phyloP scores from a whole-genome alignment of 2,329 filamentous ascomycete species.

The Trichoderma endophyticum region DNA sequence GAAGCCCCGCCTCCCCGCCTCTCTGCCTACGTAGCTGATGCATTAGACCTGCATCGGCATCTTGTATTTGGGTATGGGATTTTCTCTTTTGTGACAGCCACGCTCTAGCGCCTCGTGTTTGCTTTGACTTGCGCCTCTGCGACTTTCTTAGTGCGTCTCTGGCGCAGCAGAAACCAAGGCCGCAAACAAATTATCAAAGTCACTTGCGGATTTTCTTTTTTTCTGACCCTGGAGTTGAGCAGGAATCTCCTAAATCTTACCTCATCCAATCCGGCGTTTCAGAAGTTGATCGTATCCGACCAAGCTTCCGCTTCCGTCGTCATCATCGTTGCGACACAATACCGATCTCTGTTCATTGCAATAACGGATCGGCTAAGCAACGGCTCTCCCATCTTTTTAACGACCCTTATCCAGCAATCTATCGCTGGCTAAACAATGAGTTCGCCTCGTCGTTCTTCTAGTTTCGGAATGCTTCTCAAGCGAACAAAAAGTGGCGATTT shows the following conservation, averaged over 20 bases:
- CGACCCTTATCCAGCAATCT: neutral
- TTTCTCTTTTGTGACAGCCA: neutral
- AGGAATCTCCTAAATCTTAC: slow-evolving; percentile 2
- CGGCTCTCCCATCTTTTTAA: neutral
- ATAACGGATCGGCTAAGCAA: neutral
- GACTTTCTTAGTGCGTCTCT: neutral
- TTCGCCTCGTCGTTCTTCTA: slow-evolving; percentile 38
- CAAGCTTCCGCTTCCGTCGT: neutral
- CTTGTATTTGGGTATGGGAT: slow-evolving; percentile 2
- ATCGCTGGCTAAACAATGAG: slow-evolving; percentile 25
- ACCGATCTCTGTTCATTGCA: neutral
- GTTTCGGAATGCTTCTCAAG: slow-evolving; percentile 60
- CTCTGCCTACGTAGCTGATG: slow-evolving; percentile 14
- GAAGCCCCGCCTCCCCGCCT: slow-evolving; percentile 15
- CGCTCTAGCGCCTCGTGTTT: neutral
- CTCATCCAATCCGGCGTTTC: neutral
- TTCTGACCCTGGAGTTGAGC: neutral
- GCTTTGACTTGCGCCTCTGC: neutral
- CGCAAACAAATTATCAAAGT: neutral
- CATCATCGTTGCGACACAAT: neutral
- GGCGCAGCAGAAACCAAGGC: neutral
- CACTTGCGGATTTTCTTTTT: neutral
- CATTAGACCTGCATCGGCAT: slow-evolving; percentile 17
- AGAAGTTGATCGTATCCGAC: neutral
- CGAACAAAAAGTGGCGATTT: slow-evolving; percentile 67